phyloP scores from a whole-genome alignment of 2,329 filamentous ascomycete species.

The Colletotrichum chlorophyti region DNA sequence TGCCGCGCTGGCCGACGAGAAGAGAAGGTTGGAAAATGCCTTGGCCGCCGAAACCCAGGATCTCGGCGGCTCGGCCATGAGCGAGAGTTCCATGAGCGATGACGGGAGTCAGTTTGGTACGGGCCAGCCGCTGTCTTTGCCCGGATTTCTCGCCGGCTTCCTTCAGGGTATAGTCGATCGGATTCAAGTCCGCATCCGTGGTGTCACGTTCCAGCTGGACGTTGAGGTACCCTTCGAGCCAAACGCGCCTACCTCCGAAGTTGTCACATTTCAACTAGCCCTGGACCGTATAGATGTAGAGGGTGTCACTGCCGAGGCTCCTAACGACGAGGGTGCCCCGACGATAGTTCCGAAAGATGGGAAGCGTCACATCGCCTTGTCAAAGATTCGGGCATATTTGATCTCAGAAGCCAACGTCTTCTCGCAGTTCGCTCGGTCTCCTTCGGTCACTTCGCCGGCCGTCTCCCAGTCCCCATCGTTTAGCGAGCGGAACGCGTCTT shows the following conservation, averaged over 20 bases:
- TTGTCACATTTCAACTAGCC: constrained; percentile 69
- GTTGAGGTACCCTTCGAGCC: constrained; percentile 61
- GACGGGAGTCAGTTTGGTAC: constrained; percentile 70
- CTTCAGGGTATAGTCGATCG: constrained; percentile 78
- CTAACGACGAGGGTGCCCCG: constrained; percentile 39
- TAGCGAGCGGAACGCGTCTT: constrained; percentile 35
- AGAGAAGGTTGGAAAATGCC: constrained; percentile 71
- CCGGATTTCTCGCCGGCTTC: constrained; percentile 74
- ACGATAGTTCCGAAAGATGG: constrained; percentile 61
- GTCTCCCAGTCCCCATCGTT: constrained; percentile 53
- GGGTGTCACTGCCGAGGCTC: constrained; percentile 60
- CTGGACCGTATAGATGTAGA: constrained; percentile 72
- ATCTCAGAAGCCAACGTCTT: constrained; percentile 74
- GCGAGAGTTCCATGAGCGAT: constrained; percentile 67
- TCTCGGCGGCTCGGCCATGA: constrained; percentile 64
- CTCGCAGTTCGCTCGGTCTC: constrained; percentile 61
- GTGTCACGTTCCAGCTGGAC: constrained; percentile 72
- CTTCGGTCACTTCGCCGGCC: constrained; percentile 59
- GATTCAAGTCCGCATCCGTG: constrained; percentile 69
- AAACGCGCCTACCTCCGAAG: constrained; percentile 53
- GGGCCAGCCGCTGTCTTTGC: constrained; percentile 72
- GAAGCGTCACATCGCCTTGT: constrained; percentile 70
- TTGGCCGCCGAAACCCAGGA: constrained; percentile 68
- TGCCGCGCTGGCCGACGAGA: constrained; percentile 67
- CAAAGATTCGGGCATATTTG: constrained; percentile 67